Evolutionary conservation across 805 yeast genomes (phyloP).

Genomic region (Lipomyces chichibuensis): DNA sequence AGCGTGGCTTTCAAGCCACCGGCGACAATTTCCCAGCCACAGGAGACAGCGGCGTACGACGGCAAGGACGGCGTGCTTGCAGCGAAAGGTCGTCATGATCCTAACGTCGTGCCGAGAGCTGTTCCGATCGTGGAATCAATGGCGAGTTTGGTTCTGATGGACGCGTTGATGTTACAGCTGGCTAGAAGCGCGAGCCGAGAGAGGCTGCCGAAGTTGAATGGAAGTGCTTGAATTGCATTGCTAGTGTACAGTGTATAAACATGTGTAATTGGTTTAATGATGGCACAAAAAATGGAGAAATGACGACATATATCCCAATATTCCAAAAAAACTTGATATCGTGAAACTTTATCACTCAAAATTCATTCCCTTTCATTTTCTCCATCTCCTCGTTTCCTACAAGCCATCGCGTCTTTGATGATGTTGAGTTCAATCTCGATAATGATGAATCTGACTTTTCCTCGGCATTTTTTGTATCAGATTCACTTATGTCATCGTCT

Average conservation of each 20-base stretch:
- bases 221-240: background rate
- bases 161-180: slow-evolving; percentile 80
- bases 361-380: background rate
- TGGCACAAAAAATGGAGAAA: background rate
- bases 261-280: background rate
- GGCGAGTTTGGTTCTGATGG: slow-evolving; percentile 94
- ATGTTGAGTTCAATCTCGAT: slow-evolving; percentile 7
- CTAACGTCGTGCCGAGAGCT: slow-evolving; percentile 97
- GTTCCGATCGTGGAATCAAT: slow-evolving; percentile 98
- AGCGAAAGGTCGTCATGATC: slow-evolving; percentile 98
- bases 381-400: slow-evolving; percentile 6
- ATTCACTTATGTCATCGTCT: slow-evolving; percentile 41
- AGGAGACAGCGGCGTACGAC: slow-evolving; percentile 82
- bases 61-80: slow-evolving; percentile 87
- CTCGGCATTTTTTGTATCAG: slow-evolving; percentile 19
- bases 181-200: slow-evolving; percentile 64
- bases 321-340: background rate
- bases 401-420: slow-evolving; percentile 16
- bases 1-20: slow-evolving; percentile 97
- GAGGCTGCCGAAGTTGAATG: slow-evolving; percentile 11
- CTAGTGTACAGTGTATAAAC: background rate
- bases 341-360: background rate
- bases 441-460: background rate
- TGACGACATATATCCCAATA: background rate
- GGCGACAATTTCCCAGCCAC: slow-evolving; percentile 94